A percentile compares a stretch with the other conserved stretches of the same genome.
Evolutionary conservation across 2,329 filamentous ascomycete genomes (phyloP).

Genomic region (Mycosphaerella arachidis): DNA sequence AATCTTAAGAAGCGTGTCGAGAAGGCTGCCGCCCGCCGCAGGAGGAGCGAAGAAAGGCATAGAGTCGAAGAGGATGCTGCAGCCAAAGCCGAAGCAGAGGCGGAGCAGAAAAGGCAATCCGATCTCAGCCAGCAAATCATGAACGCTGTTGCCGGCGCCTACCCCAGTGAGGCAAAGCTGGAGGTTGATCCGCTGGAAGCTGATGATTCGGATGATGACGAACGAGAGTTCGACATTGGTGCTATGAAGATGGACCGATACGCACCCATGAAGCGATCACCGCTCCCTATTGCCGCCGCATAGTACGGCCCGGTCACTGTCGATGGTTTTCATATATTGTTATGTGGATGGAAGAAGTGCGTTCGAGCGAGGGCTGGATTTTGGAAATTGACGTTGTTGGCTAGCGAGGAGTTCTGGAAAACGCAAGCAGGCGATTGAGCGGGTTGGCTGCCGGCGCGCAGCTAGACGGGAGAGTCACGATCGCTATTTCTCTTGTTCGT

Average conservation of each 20-base stretch:
- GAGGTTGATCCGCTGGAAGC: slow-evolving; percentile 21
- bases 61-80: slow-evolving; percentile 14
- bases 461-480: background rate
- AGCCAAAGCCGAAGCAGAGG: slow-evolving; percentile 5
- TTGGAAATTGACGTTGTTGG: slow-evolving; percentile 2
- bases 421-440: background rate
- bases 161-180: slow-evolving; percentile 13
- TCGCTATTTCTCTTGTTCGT: background rate
- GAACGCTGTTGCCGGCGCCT: slow-evolving; percentile 5
- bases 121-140: slow-evolving; percentile 2
- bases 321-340: slow-evolving; percentile 12
- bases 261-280: background rate
- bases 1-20: slow-evolving; percentile 20
- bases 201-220: slow-evolving; percentile 16
- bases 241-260: slow-evolving; percentile 8
- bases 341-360: slow-evolving; percentile 2
- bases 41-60: slow-evolving; percentile 23
- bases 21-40: slow-evolving; percentile 22
- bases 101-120: background rate
- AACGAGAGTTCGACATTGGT: slow-evolving; percentile 17
- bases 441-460: background rate
- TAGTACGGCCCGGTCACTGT: slow-evolving; percentile 12
- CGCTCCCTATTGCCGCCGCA: slow-evolving; percentile 12
- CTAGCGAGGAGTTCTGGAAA: slow-evolving; percentile 14
- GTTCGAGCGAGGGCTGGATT: slow-evolving; percentile 17